Evolutionary conservation across 208 protist genomes (phyloP), one percentile per base, ranked within the genome.

Genomic region (Trypanosoma vivax): DNA sequence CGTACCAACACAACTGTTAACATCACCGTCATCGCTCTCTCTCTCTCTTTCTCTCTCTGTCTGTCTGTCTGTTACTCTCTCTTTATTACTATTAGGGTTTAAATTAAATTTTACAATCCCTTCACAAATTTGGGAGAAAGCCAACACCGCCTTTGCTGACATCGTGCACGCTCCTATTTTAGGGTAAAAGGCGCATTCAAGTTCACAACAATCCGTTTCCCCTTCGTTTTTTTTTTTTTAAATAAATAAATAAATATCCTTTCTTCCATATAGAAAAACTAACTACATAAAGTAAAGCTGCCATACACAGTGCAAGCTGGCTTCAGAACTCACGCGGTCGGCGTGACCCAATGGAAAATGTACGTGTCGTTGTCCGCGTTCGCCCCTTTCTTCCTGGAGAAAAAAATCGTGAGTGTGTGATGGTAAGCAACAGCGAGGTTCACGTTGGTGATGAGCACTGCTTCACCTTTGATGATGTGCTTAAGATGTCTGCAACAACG

Each of bases 401-500:
- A 52, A 60, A 57, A 19, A 21, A 43, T 18, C 60, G 31, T 31
- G 53, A 57, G 42, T 92, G 76, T 62, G 51, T 91, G 19, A 25
- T 52, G 3, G 68, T 82, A 6, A 50, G 58, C 5, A 67, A 63
- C 25, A 75, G 73, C n/a, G 85, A 95, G 53, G 58, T 98, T 39
- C 39, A 61, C 1, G 60, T 97, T n/a, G 91, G 92, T 35, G 84
- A 89, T 10, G 54, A 79, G 16, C 76, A 80, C 25, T 55, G 51
- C 2, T 98, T 97, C 35, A 89, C 85, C 3, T 98, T 96, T 58
- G 95, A 98, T 66, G 54, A 55, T 38, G 79, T 97, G 16, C 96
- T 96, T 56, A 70, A 73, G 50, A 62, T 60, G 37, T 47, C 72
- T 18, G 54, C 73, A 7, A 75, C 46, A 23, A 70, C 79, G 19